Evolutionary conservation across 176 grass and related monocot species (phyloP), one percentile per base, ranked within the genome.

Genomic region (Rhynchospora breviuscula): DNA sequence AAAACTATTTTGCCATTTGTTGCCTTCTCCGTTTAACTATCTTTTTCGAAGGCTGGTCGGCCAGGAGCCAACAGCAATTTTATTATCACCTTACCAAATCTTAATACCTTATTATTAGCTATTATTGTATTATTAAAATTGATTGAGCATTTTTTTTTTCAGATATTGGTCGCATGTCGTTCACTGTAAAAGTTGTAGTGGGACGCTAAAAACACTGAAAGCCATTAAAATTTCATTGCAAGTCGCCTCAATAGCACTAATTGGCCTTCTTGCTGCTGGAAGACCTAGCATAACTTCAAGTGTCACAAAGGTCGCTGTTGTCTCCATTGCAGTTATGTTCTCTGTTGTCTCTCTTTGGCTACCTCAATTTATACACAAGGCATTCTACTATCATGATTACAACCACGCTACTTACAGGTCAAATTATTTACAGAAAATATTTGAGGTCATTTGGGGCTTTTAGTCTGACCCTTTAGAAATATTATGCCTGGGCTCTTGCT

Each of bases 111-210:
- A 52, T 40, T 40, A 11, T 52, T 13, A 65, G 49, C 7, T 11
- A 52, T 52, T 11, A 10, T 10, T 17, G 18, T 18, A 31, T 12
- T 22, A 0, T 12, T 10, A 69, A 31, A 5, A 29, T 40, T 40
- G 35, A 40, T 40, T 40, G 3, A 40, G 3, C 35, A 40, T 40
- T 40, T 40, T 40, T 4, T 69, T 69, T 69, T 69, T 12, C 86
- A 97, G 94, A 85, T 97, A 97, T 68, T 93, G 89, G 89, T 93
- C 94, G 1, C 94, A 97, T 78, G 94, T 93, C 13, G 81, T n/a
- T 35, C 91, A 91, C 66, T 97, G 94, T 80, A 89, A 51, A 4
- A 90, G 89, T 84, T 97, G 94, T 69, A 85, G 60, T 29, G 52
- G 57, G 0, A 91, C 78, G 2, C 85, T 93, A 15, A 91, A 91